phyloP scores from a whole-genome alignment of 1,284 basidiomycete genomes.

The Apiotrichum veenhuisii region DNA sequence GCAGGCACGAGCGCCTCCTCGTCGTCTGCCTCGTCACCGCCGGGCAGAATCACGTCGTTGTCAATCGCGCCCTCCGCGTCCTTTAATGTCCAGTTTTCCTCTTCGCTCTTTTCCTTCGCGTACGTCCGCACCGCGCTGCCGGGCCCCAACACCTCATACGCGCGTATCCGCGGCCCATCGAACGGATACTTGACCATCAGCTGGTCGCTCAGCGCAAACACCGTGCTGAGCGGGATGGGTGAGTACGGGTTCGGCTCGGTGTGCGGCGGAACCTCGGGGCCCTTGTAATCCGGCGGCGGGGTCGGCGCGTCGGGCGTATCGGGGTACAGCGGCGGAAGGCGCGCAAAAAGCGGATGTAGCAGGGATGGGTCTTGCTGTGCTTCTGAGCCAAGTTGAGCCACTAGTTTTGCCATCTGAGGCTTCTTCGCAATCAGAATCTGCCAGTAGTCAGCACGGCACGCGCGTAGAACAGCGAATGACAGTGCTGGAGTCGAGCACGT shows the following conservation, averaged over 20 bases:
- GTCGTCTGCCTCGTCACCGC: conserved; percentile 18
- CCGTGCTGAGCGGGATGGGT: conserved; percentile 38
- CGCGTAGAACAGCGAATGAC: background rate
- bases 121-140: conserved; percentile 44
- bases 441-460: background rate
- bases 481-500: conserved; percentile 41
- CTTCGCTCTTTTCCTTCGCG: conserved; percentile 18
- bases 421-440: conserved; percentile 49
- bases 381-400: conserved; percentile 32
- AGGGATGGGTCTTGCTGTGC: conserved; percentile 42
- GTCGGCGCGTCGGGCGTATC: conserved; percentile 32
- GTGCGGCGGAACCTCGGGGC: background rate
- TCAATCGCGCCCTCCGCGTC: conserved; percentile 21
- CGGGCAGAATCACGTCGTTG: conserved; percentile 16
- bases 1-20: conserved; percentile 10
- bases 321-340: conserved; percentile 62
- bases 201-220: conserved; percentile 41
- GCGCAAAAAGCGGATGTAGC: conserved; percentile 72
- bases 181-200: conserved; percentile 41
- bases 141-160: conserved; percentile 40
- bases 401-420: conserved; percentile 40
- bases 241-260: conserved; percentile 37
- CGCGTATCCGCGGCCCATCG: conserved; percentile 34
- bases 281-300: conserved; percentile 6
- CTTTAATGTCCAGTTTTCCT: conserved; percentile 14